phyloP scores from a whole-genome alignment of 768 basidiomycete species.

The Agrocybe praecox region DNA sequence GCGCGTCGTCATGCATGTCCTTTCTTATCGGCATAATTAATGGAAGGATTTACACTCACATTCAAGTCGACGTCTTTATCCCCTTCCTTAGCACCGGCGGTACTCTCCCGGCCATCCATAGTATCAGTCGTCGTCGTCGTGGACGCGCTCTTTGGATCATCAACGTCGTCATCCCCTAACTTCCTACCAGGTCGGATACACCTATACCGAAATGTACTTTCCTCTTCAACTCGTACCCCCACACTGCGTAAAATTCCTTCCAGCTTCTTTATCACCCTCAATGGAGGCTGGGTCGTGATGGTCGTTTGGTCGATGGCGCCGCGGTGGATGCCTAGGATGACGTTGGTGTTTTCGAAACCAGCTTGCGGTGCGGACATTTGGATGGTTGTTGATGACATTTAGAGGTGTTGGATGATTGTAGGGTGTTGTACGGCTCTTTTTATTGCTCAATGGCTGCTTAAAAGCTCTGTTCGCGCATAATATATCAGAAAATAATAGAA shows the following conservation, averaged over 20 bases:
- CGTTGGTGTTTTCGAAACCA: not conserved
- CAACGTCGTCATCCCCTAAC: not conserved
- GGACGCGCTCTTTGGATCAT: not conserved
- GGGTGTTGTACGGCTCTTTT: too few species aligned
- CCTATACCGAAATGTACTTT: conserved; percentile 81
- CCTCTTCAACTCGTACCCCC: conserved; percentile 80
- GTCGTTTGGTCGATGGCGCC: conserved; percentile 89
- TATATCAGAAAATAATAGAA: too few species aligned
- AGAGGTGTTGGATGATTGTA: too few species aligned
- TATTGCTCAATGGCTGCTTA: too few species aligned
- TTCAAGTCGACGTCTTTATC: not conserved
- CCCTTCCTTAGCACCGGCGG: not conserved
- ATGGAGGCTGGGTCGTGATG: conserved; percentile 75
- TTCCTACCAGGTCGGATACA: conserved; percentile 67
- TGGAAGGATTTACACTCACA: too few species aligned
- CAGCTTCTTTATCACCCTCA: conserved; percentile 77
- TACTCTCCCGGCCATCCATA: not conserved
- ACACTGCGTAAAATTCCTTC: conserved; percentile 69
- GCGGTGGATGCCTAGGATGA: conserved; percentile 53
- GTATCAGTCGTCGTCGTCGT: not conserved
- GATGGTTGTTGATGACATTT: too few species aligned
- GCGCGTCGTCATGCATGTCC: not conserved
- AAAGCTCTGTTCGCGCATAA: too few species aligned
- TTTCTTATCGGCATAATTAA: too few species aligned
- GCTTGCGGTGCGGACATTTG: too few species aligned